Evolutionary conservation across 192 early-diverging fungal genomes (phyloP).

Genomic region (Geranomyces michiganensis): DNA sequence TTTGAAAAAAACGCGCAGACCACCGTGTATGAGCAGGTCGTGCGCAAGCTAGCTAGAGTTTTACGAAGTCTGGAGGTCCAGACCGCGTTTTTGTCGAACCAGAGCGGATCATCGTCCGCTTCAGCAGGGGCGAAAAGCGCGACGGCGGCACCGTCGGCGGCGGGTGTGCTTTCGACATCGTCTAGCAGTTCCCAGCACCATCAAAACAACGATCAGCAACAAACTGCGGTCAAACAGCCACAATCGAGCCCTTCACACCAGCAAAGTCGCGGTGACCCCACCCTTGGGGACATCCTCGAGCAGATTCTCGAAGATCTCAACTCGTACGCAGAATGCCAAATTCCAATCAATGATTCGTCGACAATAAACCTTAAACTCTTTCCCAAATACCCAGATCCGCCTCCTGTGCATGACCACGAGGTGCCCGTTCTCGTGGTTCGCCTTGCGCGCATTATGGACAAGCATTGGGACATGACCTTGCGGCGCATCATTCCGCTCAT

Average conservation of each 20-base stretch:
- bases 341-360: slow-evolving; percentile 70
- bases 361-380: slow-evolving; percentile 87
- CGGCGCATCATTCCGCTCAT: slow-evolving; percentile 74
- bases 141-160: no score
- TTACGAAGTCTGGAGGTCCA: slow-evolving; percentile 78
- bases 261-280: not conserved
- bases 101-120: not conserved
- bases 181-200: no score
- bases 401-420: slow-evolving; percentile 75
- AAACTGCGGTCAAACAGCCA: no score
- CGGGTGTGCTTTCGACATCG: no score
- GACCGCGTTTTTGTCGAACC: slow-evolving; percentile 1
- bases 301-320: slow-evolving; percentile 87
- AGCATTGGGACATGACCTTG: slow-evolving; percentile 94
- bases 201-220: no score
- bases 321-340: slow-evolving; percentile 82
- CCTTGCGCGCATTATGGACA: slow-evolving; percentile 62
- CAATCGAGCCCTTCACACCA: no score
- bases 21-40: slow-evolving; percentile 83
- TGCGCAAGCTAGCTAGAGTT: slow-evolving; percentile 81
- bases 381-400: slow-evolving; percentile 74
- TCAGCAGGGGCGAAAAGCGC: not conserved
- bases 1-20: slow-evolving; percentile 85
- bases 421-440: slow-evolving; percentile 81
- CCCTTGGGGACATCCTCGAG: slow-evolving; percentile 77